Evolutionary conservation across 306 rosid genomes (phyloP).

Genomic region (Sphenostylis stenocarpa): DNA sequence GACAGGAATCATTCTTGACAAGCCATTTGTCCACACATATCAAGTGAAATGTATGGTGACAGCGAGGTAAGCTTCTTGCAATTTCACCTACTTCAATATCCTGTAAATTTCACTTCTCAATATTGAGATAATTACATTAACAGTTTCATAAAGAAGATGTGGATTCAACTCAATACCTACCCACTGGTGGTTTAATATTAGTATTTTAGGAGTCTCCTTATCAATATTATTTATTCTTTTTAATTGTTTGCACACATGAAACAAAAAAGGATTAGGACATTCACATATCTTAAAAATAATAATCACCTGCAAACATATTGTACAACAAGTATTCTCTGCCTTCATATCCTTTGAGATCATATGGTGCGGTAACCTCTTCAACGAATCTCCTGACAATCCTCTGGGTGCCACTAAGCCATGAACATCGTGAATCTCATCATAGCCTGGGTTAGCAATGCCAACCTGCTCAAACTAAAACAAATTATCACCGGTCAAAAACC

Average conservation of each 20-base stretch:
- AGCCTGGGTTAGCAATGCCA: slow-evolving; percentile 38
- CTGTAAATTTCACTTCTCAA: slow-evolving; percentile 41
- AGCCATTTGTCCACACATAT: slow-evolving; percentile 83
- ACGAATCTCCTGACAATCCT: slow-evolving; percentile 62
- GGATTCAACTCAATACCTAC: not conserved
- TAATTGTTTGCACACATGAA: not conserved
- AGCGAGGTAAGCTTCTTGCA: slow-evolving; percentile 63
- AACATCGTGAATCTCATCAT: slow-evolving; percentile 53
- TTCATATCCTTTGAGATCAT: slow-evolving; percentile 49
- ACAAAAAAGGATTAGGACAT: not conserved
- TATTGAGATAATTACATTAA: not conserved
- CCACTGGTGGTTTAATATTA: not conserved
- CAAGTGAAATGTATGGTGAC: slow-evolving; percentile 73
- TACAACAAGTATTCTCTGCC: slow-evolving; percentile 52
- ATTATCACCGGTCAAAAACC: slow-evolving; percentile 10
- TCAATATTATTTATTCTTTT: not conserved
- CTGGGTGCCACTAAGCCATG: slow-evolving; percentile 47
- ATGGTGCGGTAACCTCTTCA: slow-evolving; percentile 63
- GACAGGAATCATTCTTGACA: slow-evolving; percentile 68
- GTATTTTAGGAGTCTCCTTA: not conserved
- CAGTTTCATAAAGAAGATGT: slow-evolving; percentile 18
- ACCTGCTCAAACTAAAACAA: slow-evolving; percentile 51
- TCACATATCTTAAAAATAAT: slow-evolving; percentile 14
- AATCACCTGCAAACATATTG: slow-evolving; percentile 80
- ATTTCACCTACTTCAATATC: slow-evolving; percentile 68